These are phyloP conservation scores for Salix viminalis DNA, from an alignment of 345 rosid species.

Conservation along the genomic window DNA sequence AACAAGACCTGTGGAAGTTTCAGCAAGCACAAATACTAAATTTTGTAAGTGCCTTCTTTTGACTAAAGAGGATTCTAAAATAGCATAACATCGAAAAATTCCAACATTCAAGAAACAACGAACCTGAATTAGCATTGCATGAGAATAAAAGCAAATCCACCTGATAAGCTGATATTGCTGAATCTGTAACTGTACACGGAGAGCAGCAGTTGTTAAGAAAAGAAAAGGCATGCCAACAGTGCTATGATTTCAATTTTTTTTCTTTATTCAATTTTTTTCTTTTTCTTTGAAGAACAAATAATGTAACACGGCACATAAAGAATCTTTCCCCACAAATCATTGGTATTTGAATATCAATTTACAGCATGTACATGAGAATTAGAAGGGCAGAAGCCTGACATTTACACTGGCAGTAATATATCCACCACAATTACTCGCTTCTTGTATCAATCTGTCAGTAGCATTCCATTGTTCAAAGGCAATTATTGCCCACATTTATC, in stretches of 20 bases:
- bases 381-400: conserved; percentile 33
- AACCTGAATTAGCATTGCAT: neutral
- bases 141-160: neutral
- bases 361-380: conserved; percentile 64
- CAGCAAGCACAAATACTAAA: neutral
- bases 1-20: neutral
- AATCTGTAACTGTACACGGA: neutral
- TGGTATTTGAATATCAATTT: conserved; percentile 48
- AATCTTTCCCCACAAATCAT: conserved; percentile 53
- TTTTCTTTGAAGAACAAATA: conserved; percentile 50
- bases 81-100: neutral
- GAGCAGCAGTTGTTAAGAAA: neutral
- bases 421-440: conserved; percentile 18
- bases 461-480: conserved; percentile 24
- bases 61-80: neutral
- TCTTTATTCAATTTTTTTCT: conserved; percentile 9
- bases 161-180: neutral
- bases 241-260: neutral
- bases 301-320: conserved; percentile 51
- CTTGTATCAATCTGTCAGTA: conserved; percentile 53
- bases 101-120: neutral
- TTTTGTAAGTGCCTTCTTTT: neutral
- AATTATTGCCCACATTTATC: conserved; percentile 16
- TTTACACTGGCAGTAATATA: conserved; percentile 16
- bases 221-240: neutral